Percentiles rank a stretch among this genome's conserved stretches.
These are phyloP conservation scores for Claviceps spartinae DNA, from an alignment of 2,329 filamentous ascomycete species.

Conservation along the genomic window DNA sequence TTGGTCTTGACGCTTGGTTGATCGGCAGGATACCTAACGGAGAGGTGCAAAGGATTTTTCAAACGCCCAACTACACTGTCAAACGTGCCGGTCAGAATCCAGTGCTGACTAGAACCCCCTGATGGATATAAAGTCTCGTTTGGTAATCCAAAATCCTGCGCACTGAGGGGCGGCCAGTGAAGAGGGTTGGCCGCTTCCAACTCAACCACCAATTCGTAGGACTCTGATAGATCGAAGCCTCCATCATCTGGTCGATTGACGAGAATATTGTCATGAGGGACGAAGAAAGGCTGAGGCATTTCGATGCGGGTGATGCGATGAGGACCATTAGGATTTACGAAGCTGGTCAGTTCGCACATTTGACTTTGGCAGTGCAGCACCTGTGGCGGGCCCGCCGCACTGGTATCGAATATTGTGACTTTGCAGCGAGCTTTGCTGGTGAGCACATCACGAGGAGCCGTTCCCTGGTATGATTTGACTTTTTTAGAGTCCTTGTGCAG, in stretches of 20 bases:
- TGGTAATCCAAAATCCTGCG: constrained; percentile 19
- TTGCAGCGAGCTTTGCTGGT: constrained; percentile 23
- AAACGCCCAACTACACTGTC: constrained; percentile 28
- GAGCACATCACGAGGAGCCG: constrained; percentile 17
- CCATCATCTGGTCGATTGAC: constrained; percentile 33
- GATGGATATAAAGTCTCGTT: constrained; percentile 9
- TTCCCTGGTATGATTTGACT: constrained; percentile 16
- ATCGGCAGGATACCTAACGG: constrained; percentile 13
- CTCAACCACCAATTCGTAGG: constrained; percentile 38
- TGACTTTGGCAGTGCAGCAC: constrained; percentile 41
- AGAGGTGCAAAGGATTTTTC: constrained; percentile 21
- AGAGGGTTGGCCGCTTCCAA: constrained; percentile 35
- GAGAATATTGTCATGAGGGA: constrained; percentile 38
- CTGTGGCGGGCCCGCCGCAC: constrained; percentile 20
- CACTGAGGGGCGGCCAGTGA: constrained; percentile 38
- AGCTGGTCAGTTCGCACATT: constrained; percentile 37
- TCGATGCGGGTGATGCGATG: constrained; percentile 34
- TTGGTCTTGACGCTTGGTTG: constrained; percentile 22
- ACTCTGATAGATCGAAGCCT: constrained; percentile 33
- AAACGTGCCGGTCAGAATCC: constrained; percentile 29
- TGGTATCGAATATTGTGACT: constrained; percentile 23
- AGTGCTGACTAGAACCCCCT: constrained; percentile 15
- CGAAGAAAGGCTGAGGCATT: constrained; percentile 33
- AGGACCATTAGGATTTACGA: constrained; percentile 32
- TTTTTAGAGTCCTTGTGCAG: constrained; percentile 33